Evolutionary conservation across 2,329 filamentous ascomycete species (phyloP).

Genomic region (Colletotrichum neosansevieriae): DNA sequence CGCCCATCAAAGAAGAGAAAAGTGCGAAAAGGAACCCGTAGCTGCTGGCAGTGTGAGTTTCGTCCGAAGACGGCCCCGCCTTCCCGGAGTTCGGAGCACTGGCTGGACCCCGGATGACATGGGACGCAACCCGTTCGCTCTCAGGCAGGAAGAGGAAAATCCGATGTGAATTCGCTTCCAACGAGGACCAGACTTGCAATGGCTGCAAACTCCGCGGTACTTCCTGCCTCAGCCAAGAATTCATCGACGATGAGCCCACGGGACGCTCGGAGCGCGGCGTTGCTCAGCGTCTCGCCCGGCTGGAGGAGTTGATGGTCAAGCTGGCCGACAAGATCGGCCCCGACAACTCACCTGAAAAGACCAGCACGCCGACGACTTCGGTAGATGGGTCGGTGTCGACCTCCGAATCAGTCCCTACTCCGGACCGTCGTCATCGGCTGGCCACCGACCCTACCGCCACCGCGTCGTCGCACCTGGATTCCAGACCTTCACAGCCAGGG

Average conservation of each 20-base stretch:
- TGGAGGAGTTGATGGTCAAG: constrained; percentile 61
- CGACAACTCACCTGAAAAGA: constrained; percentile 7
- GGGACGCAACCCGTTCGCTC: not conserved
- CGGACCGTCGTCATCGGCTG: constrained; percentile 9
- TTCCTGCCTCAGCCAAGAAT: constrained; percentile 62
- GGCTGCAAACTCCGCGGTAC: constrained; percentile 59
- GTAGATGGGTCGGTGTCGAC: constrained; percentile 49
- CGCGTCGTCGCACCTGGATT: constrained; percentile 1
- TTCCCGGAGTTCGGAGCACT: not conserved
- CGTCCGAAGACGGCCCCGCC: constrained; percentile 16
- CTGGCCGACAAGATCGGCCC: constrained; percentile 47
- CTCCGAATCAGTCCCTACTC: constrained; percentile 52
- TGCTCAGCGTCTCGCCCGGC: constrained; percentile 56
- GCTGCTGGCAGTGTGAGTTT: constrained; percentile 69
- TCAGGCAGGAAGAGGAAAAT: constrained; percentile 59
- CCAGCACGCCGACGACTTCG: constrained; percentile 42
- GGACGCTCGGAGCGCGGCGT: constrained; percentile 52
- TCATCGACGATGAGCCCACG: constrained; percentile 48
- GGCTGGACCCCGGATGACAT: not conserved
- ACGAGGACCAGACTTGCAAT: constrained; percentile 55
- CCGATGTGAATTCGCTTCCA: constrained; percentile 58
- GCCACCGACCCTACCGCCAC: constrained; percentile 43
- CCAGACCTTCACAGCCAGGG: not conserved
- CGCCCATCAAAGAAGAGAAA: constrained; percentile 51
- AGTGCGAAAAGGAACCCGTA: constrained; percentile 66